Evolutionary conservation across 768 basidiomycete genomes (phyloP), one percentile per base, ranked within the genome.

Genomic region (Calvatia gigantea): DNA sequence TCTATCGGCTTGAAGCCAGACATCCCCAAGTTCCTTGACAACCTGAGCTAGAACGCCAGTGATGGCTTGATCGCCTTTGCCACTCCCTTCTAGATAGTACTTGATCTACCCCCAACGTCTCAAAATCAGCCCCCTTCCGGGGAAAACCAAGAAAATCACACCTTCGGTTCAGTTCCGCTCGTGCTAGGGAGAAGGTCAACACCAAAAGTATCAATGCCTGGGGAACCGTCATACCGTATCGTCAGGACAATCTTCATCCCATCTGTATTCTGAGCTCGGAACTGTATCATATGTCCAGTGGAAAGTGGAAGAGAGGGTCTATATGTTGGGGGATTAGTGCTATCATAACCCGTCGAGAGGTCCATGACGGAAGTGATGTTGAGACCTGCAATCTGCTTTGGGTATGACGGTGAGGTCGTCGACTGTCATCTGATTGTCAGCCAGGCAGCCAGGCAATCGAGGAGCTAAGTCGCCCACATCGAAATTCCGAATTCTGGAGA

Each of bases 141-240:
- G 6, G 2, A 51, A 29, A 19, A 56, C 21, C 44, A 4, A 6
- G 6, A 15, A 14, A n/a, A 29, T 55, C 58, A 29, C 63, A 88
- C 90, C 82, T 94, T 94, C 0, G 92, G 92, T 62, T 94, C 92
- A 12, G 93, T 95, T 17, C 93, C 93, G 61, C 89, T 91, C 27
- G 92, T 94, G 51, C 92, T 87, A 57, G 17, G 47, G 54, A 29
- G 29, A 12, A 6, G 33, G 28, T 39, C 58, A 48, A 51, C 12
- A 39, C 33, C 6, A 32, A 2, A n/a, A 29, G 60, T 2, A 50
- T 51, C 8, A 48, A 28, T 38, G 23, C 11, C 27, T 21, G 46
- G 19, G 23, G 29, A 28, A 28, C 14, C 17, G 12, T 65, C 73
- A 6, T 66, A 88, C 89, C 90, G 75, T 32, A 82, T 78, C 0